Percentiles rank a stretch among this genome's conserved stretches.
Conservation (phyloP, 345 rosid genomes). For the Hibiscus tridactylites region DNA sequence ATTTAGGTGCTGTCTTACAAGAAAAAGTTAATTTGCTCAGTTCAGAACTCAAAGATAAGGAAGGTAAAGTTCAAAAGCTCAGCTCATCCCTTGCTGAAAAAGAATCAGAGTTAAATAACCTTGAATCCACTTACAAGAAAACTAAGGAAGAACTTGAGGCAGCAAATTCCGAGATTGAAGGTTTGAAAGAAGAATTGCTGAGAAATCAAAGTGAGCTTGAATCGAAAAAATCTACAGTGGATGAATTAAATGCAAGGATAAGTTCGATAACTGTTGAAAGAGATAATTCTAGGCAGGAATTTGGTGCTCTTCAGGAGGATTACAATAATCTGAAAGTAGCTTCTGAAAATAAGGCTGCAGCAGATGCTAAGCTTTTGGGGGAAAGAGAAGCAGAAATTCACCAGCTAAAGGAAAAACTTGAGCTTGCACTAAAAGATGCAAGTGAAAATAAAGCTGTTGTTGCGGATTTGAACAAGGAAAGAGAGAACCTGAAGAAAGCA, state of each 20-base stretch:
- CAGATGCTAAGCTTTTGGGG: slow-evolving; percentile 39
- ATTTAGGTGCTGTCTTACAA: slow-evolving; percentile 39
- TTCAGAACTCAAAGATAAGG: slow-evolving; percentile 58
- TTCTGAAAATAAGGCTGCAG: slow-evolving; percentile 46
- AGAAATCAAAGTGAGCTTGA: slow-evolving; percentile 43
- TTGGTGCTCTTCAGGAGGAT: slow-evolving; percentile 34
- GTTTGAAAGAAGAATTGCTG: slow-evolving; percentile 33
- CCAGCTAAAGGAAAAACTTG: slow-evolving; percentile 44
- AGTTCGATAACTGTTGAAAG: slow-evolving; percentile 41
- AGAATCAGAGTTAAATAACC: slow-evolving; percentile 48
- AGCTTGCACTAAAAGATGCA: slow-evolving; percentile 29
- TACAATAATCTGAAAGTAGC: slow-evolving; percentile 49
- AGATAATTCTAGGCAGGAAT: slow-evolving; percentile 40
- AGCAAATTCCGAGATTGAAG: slow-evolving; percentile 41
- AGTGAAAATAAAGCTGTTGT: slow-evolving; percentile 29
- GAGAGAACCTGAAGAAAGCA: slow-evolving; percentile 40
- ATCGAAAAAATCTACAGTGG: slow-evolving; percentile 36
- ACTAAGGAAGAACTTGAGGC: slow-evolving; percentile 41
- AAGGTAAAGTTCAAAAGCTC: slow-evolving; percentile 39
- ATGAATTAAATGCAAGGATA: slow-evolving; percentile 44
- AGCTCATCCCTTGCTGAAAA: slow-evolving; percentile 40
- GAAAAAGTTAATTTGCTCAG: slow-evolving; percentile 46
- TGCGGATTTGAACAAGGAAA: slow-evolving; percentile 47
- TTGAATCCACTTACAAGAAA: slow-evolving; percentile 36
- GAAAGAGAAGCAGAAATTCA: slow-evolving; percentile 45